phyloP scores from a whole-genome alignment of 371 early-diverging fungal species.

The Syncephalastrum sp. region DNA sequence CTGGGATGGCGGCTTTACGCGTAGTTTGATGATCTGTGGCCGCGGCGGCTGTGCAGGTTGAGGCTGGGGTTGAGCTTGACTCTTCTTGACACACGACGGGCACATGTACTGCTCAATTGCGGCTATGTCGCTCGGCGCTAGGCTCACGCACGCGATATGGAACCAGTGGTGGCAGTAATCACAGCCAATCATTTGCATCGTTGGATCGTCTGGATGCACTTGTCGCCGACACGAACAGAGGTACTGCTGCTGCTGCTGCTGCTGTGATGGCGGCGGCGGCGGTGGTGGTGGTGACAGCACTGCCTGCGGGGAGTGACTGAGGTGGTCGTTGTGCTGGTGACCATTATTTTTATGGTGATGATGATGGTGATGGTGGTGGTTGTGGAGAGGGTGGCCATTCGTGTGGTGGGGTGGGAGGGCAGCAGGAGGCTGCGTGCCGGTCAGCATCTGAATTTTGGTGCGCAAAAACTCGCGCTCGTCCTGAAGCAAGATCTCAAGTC shows the following conservation, averaged over 20 bases:
- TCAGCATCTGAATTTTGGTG: conserved; percentile 42
- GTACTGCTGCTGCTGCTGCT: too few species aligned
- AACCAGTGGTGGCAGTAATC: conserved; percentile 61
- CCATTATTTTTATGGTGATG: too few species aligned
- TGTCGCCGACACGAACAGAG: conserved; percentile 45
- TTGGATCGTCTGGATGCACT: conserved; percentile 16
- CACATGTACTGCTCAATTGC: conserved; percentile 25
- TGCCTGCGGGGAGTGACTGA: conserved; percentile 9
- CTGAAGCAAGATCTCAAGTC: conserved; percentile 51
- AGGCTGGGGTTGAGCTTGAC: too few species aligned
- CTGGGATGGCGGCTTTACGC: conserved; percentile 9
- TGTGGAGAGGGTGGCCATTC: background rate
- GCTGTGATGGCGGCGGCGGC: background rate
- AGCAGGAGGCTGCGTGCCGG: conserved; percentile 10
- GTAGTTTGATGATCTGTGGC: conserved; percentile 8
- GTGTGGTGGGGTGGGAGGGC: background rate
- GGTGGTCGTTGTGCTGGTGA: background rate
- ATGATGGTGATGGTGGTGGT: conserved; percentile 9
- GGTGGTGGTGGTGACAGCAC: background rate
- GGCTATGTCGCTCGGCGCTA: conserved; percentile 16
- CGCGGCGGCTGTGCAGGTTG: background rate
- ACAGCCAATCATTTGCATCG: conserved; percentile 54
- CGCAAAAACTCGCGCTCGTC: conserved; percentile 47
- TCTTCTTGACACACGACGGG: conserved; percentile 10
- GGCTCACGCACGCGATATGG: conserved; percentile 53